Percentiles rank a stretch among this genome's conserved stretches.
Conservation (phyloP, 2,329 filamentous ascomycete species). For the Beauveria sp. region DNA sequence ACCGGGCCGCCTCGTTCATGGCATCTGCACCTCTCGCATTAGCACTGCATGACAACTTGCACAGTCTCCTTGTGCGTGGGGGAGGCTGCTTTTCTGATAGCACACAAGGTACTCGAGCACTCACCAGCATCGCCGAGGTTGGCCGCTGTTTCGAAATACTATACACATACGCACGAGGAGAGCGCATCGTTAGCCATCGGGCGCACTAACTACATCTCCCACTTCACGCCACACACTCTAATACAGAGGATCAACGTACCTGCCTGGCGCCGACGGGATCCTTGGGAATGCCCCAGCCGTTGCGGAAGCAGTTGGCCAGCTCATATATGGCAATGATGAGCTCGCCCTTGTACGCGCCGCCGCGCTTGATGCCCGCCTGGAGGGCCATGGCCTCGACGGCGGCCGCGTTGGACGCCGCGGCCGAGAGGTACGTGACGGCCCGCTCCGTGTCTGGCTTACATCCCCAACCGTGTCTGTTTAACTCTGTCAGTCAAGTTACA, state of each 20-base stretch:
- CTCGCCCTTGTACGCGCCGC: conserved; percentile 91
- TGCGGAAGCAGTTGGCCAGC: conserved; percentile 82
- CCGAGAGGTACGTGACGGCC: conserved; percentile 77
- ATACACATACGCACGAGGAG: conserved; percentile 14
- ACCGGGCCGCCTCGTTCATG: conserved; percentile 96
- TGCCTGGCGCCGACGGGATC: conserved; percentile 78
- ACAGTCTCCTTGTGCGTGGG: background rate
- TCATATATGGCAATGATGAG: conserved; percentile 95
- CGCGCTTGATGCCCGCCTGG: conserved; percentile 81
- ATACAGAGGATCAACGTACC: conserved; percentile 31
- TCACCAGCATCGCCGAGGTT: conserved; percentile 83
- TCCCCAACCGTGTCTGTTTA: conserved; percentile 81
- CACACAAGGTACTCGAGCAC: conserved; percentile 18
- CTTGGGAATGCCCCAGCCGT: conserved; percentile 86
- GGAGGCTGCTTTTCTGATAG: too few relatives aligned
- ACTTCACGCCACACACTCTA: background rate
- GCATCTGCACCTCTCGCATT: conserved; percentile 52
- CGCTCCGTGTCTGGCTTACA: conserved; percentile 62
- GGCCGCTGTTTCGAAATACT: conserved; percentile 97
- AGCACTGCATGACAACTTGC: background rate
- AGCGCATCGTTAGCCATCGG: background rate
- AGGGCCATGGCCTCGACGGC: conserved; percentile 79
- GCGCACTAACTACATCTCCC: too few relatives aligned
- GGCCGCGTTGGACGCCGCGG: conserved; percentile 85
- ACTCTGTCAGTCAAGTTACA: conserved; percentile 11